phyloP scores from a whole-genome alignment of 176 grass and related monocot species.

The Oryza meridionalis region DNA sequence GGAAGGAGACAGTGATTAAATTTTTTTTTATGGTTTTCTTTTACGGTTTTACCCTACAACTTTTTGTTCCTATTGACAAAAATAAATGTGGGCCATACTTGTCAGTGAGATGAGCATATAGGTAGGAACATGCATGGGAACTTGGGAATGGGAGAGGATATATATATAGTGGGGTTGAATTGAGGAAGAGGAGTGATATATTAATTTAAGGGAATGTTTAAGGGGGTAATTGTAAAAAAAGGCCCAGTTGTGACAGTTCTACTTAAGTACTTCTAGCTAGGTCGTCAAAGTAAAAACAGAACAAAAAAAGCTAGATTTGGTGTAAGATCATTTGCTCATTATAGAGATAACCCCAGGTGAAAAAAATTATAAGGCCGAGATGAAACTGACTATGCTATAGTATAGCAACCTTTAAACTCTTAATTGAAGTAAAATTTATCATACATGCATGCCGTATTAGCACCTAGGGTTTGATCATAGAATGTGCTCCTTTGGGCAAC shows the following conservation, averaged over 20 bases:
- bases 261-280: neutral
- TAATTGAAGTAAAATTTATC: neutral
- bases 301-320: neutral
- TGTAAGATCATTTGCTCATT: slow-evolving; percentile 17
- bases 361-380: neutral
- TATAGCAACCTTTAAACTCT: neutral
- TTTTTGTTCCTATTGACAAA: neutral
- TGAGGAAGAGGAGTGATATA: too few species aligned
- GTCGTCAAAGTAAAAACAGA: neutral
- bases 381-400: neutral
- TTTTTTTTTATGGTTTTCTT: slow-evolving; percentile 1
- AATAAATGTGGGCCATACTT: slow-evolving; percentile 2
- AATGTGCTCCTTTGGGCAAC: slow-evolving; percentile 41
- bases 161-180: too few species aligned
- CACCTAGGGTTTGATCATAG: slow-evolving; percentile 31
- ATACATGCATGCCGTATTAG: slow-evolving; percentile 35
- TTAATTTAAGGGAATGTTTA: neutral
- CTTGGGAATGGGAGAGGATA: neutral
- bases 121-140: neutral
- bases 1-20: neutral
- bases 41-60: neutral
- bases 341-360: neutral
- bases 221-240: slow-evolving; percentile 24
- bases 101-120: neutral
- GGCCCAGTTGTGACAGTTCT: neutral